phyloP scores from a whole-genome alignment of 345 rosid genomes.

The Sisymbrium irio region DNA sequence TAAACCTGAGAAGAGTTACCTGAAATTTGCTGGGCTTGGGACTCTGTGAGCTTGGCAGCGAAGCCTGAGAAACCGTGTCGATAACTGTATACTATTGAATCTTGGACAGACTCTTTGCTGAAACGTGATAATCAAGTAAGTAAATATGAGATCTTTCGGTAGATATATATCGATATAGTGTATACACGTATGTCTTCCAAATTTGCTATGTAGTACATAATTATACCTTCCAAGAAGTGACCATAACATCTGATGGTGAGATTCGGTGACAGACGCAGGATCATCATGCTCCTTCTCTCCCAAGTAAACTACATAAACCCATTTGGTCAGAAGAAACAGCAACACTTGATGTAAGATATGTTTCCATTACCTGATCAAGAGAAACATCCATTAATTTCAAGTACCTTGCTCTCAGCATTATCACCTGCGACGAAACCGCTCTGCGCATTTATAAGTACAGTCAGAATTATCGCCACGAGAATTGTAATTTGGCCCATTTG shows the following conservation, averaged over 20 bases:
- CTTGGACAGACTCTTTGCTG: constrained; percentile 25
- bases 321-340: neutral
- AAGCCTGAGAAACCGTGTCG: constrained; percentile 70
- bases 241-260: constrained; percentile 36
- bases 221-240: constrained; percentile 35
- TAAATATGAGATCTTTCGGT: neutral
- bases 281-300: constrained; percentile 38
- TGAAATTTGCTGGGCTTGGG: constrained; percentile 42
- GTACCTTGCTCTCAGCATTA: too few species aligned
- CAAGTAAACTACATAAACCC: constrained; percentile 41
- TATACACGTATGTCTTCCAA: neutral
- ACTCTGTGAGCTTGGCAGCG: constrained; percentile 15
- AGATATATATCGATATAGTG: neutral
- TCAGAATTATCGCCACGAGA: too few species aligned
- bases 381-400: too few species aligned
- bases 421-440: too few species aligned
- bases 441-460: too few species aligned
- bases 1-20: neutral
- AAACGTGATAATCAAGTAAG: neutral
- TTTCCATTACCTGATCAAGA: neutral
- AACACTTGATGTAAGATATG: neutral
- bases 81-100: constrained; percentile 59
- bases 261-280: constrained; percentile 29
- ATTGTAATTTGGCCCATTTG: too few species aligned
- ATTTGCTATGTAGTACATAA: neutral